phyloP scores from a whole-genome alignment of 2,329 filamentous ascomycete species.

The Microcera coccophila region DNA sequence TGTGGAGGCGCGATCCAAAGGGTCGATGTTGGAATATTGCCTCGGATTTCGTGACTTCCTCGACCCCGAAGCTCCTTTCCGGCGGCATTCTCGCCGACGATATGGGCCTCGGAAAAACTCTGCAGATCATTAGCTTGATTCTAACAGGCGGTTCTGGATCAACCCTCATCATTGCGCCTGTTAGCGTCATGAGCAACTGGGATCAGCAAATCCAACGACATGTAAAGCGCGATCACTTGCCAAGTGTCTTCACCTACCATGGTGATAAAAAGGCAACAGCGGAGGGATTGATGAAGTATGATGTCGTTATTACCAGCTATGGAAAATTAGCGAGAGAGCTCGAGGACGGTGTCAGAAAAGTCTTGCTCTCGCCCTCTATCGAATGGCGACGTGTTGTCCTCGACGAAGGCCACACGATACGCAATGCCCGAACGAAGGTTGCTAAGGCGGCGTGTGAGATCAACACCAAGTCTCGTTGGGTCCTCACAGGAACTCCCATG shows the following conservation, averaged over 20 bases:
- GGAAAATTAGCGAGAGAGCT: constrained; percentile 69
- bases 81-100: constrained; percentile 85
- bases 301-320: constrained; percentile 82
- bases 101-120: constrained; percentile 88
- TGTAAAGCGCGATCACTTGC: constrained; percentile 57
- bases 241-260: constrained; percentile 72
- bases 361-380: constrained; percentile 38
- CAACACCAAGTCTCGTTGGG: constrained; percentile 70
- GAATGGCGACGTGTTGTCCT: constrained; percentile 77
- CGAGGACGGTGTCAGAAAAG: constrained; percentile 40
- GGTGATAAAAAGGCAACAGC: constrained; percentile 56
- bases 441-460: constrained; percentile 65
- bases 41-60: constrained; percentile 56
- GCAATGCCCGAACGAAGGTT: constrained; percentile 71
- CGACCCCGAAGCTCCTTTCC: constrained; percentile 61
- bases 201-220: constrained; percentile 72
- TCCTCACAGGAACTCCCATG: constrained; percentile 77
- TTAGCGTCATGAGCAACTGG: constrained; percentile 91
- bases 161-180: constrained; percentile 76
- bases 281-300: constrained; percentile 58
- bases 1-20: constrained; percentile 63
- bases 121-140: constrained; percentile 80
- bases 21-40: constrained; percentile 58
- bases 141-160: constrained; percentile 54
- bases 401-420: constrained; percentile 79